Percentiles rank a stretch among this genome's conserved stretches.
Evolutionary conservation across 768 basidiomycete species (phyloP).

Genomic region (Cystobasidium onofrii): DNA sequence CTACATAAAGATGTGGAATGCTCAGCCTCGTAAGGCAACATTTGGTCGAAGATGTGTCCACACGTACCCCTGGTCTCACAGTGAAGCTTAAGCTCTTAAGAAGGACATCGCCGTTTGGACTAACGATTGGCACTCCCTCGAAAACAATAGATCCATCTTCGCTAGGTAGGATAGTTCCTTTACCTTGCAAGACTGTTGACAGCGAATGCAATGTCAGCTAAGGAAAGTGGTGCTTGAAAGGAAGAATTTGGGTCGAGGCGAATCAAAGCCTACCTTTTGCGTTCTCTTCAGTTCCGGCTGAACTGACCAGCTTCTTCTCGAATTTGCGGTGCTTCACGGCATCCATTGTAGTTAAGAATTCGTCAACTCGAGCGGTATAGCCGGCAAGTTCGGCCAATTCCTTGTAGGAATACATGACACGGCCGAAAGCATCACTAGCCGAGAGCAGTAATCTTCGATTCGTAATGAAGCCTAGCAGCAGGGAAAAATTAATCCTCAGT

Average conservation of each 20-base stretch:
- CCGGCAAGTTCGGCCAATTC: slow-evolving; percentile 83
- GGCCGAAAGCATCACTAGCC: slow-evolving; percentile 72
- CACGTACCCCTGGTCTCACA: slow-evolving; percentile 71
- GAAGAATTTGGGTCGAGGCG: neutral
- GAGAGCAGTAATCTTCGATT: slow-evolving; percentile 51
- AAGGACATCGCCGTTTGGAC: slow-evolving; percentile 89
- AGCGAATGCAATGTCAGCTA: neutral
- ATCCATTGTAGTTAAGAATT: slow-evolving; percentile 79
- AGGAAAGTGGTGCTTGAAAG: no score
- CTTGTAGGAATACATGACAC: slow-evolving; percentile 96
- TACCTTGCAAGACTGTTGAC: slow-evolving; percentile 64
- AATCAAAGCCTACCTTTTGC: slow-evolving; percentile 56
- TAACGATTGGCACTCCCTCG: slow-evolving; percentile 86
- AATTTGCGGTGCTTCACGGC: slow-evolving; percentile 76
- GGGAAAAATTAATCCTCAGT: neutral
- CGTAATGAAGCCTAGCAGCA: slow-evolving; percentile 74
- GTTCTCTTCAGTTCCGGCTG: slow-evolving; percentile 57
- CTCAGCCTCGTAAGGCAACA: neutral
- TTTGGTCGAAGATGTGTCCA: neutral
- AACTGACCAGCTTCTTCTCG: slow-evolving; percentile 70
- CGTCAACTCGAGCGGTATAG: slow-evolving; percentile 82
- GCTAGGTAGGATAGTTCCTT: slow-evolving; percentile 70
- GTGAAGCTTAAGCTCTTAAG: slow-evolving; percentile 76
- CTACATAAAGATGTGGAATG: no score
- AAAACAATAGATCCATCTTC: slow-evolving; percentile 72